Base-by-base conservation (phyloP, 208 protist genomes). In the Acanthamoeba culbertsoni region DNA sequence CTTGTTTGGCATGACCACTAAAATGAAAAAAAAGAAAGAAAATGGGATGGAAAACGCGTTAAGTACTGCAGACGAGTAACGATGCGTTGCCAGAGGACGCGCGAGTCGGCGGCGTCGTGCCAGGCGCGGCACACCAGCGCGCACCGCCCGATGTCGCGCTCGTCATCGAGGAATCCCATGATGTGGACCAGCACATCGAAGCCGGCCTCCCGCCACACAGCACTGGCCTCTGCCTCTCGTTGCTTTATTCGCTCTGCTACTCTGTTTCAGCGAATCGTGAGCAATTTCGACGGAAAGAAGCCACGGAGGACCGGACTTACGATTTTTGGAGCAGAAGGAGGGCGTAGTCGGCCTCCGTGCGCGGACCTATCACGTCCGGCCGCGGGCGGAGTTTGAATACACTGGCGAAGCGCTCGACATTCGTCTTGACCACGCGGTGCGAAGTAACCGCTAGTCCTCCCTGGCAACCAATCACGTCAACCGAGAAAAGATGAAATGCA, bases 301-400 rank as follows among this genome's bases (percentile, higher is more conserved):
- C 7, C 40, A 86, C 10, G 18, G 18, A 8, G 40, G n/a, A 51
- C 7, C 33, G 28, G 40, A 16, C 73, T 26, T 59, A 63, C 77
- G 46, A 33, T 10, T 59, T 40, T 53, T 86, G 77, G 51, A 62
- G 2, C 7, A 53, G 28, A 31, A 86, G 51, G 16, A 86, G 77
- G 14, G 51, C 28, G 28, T 86, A 86, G 51, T 86, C 77, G 18
- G 77, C 77, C 8, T 86, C 77, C 26, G 77, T 86, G 8, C 77
- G 77, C 33, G 77, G 77, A 2, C 77, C 77, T 0, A 59, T n/a
- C 14, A 59, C 77, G 45, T 86, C 77, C 4, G 77, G 77, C 7
- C 77, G 43, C n/a, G 77, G 46, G 2, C 77, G 40, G 10, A 86
- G 31, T 31, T 86, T 86, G 77, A 86, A 86, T 23, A 86, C 77